Evolutionary conservation across 306 rosid species (phyloP), one percentile per base, ranked within the genome.

Genomic region (Crotalaria pallida): DNA sequence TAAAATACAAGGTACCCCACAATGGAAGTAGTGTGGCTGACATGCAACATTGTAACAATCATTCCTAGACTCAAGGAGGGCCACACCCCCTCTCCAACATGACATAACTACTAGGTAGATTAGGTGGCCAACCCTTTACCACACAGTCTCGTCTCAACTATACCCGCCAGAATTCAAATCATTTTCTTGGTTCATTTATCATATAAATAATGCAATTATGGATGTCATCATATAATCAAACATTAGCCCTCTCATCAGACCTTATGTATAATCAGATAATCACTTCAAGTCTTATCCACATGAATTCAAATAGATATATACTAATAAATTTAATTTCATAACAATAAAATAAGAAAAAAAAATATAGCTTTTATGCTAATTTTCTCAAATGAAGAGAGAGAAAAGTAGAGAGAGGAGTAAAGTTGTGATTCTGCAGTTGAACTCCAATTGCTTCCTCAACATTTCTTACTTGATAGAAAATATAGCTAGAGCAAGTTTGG

Each of bases 81-180:
- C 57, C 88, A 74, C 65, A 29, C 8, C 13, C 13, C 36, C 27
- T 41, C 66, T 36, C 47, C 3, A 70, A 26, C 79, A 60, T 64
- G 53, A 69, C 70, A 80, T 49, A 71, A 58, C 58, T 50, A 62
- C 81, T 40, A 17, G 73, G 83, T 80, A 80, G 86, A 87, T 89
- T 87, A 74, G 98, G 88, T 83, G 75, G 86, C 88, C 92, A 83
- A 86, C 88, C 61, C 34, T 55, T 62, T 10, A 76, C 67, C 76
- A 84, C 65, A 68, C 72, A 70, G 49, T 82, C 69, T 63, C 66
- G 4, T n/a, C 11, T 40, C 71, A 31, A 58, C 79, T 44, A 79
- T 74, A 73, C 91, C 89, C 88, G 88, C 97, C 90, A 81, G 21
- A 79, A 81, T 83, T 89, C 86, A 85, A 87, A 86, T 69, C 36